These are phyloP conservation scores for Gossypium mustelinum DNA, from an alignment of 345 rosid genomes.

Conservation along the genomic window DNA sequence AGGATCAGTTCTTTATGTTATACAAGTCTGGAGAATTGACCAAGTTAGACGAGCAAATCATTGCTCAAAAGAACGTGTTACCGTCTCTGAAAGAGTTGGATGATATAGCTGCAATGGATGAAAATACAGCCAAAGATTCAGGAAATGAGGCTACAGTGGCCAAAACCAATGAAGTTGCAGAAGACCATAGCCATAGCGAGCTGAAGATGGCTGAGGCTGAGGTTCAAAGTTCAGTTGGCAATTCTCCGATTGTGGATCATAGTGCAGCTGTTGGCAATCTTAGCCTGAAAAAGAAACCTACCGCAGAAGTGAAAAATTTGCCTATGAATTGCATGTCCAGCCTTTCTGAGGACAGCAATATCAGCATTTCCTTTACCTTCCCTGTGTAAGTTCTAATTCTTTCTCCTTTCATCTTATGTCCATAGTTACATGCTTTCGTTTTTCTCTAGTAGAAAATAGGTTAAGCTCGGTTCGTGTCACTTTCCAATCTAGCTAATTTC, in stretches of 20 bases:
- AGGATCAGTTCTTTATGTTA: constrained; percentile 43
- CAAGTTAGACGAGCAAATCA: constrained; percentile 44
- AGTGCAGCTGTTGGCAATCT: constrained; percentile 8
- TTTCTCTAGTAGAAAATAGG: too few species aligned
- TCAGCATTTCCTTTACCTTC: not conserved
- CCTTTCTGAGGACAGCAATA: constrained; percentile 28
- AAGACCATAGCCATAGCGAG: not conserved
- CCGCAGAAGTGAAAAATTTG: constrained; percentile 16
- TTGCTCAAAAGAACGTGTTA: constrained; percentile 14
- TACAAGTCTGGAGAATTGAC: constrained; percentile 55
- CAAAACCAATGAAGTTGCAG: not conserved
- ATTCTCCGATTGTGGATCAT: not conserved
- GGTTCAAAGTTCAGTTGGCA: not conserved
- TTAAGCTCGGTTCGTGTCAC: too few species aligned
- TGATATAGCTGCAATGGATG: constrained; percentile 14
- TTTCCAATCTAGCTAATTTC: not conserved
- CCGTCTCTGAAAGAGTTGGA: constrained; percentile 33
- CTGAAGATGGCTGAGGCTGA: not conserved
- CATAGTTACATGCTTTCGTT: too few species aligned
- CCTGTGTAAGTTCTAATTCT: not conserved
- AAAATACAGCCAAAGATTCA: not conserved
- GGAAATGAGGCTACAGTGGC: not conserved
- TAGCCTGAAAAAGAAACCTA: not conserved
- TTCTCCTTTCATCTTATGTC: not conserved
- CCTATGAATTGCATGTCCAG: constrained; percentile 23